Evolutionary conservation across 1,284 basidiomycete genomes (phyloP).

Genomic region (Cryptococcus sp.): DNA sequence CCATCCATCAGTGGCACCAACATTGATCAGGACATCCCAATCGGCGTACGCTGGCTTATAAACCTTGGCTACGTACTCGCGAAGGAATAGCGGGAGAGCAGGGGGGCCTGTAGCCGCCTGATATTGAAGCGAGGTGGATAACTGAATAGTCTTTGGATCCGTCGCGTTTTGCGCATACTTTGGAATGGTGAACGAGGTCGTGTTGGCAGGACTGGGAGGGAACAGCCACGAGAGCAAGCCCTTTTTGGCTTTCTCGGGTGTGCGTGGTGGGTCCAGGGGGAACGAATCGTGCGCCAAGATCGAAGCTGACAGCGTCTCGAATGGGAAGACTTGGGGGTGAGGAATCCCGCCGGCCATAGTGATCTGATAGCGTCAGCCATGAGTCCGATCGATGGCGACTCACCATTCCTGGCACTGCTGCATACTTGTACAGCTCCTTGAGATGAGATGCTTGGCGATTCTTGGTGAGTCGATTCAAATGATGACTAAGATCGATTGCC

Average conservation of each 20-base stretch:
- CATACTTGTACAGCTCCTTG: slow-evolving; percentile 58
- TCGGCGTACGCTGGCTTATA: slow-evolving; percentile 71
- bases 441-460: slow-evolving; percentile 63
- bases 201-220: slow-evolving; percentile 54
- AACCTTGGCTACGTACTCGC: slow-evolving; percentile 64
- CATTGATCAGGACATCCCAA: slow-evolving; percentile 64
- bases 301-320: slow-evolving; percentile 50
- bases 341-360: slow-evolving; percentile 50
- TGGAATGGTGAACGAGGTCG: slow-evolving; percentile 60
- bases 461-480: slow-evolving; percentile 62
- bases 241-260: slow-evolving; percentile 34
- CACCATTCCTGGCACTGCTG: slow-evolving; percentile 38
- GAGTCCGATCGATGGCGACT: slow-evolving; percentile 6
- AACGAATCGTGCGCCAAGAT: slow-evolving; percentile 42
- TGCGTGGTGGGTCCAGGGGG: slow-evolving; percentile 60
- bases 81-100: slow-evolving; percentile 48
- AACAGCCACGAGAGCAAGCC: slow-evolving; percentile 67
- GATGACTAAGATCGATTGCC: slow-evolving; percentile 63
- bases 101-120: slow-evolving; percentile 54
- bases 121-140: slow-evolving; percentile 73
- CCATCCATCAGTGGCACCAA: slow-evolving; percentile 75
- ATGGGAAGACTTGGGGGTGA: slow-evolving; percentile 54
- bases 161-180: slow-evolving; percentile 55
- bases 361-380: slow-evolving; percentile 19
- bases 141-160: slow-evolving; percentile 58